phyloP scores from a whole-genome alignment of 805 yeast genomes.

The Monosporozyma yasuniensis region DNA sequence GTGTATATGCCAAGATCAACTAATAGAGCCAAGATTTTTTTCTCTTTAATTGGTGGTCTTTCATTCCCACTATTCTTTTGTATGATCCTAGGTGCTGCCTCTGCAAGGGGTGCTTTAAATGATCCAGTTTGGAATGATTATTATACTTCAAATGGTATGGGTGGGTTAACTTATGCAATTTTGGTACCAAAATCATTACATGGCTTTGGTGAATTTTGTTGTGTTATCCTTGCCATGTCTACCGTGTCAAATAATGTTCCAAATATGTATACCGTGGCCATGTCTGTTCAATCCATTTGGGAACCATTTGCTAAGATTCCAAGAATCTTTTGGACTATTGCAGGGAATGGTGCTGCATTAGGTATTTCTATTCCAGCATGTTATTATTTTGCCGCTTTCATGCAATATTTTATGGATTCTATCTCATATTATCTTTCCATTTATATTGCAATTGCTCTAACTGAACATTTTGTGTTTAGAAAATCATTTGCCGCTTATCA shows the following conservation, averaged over 20 bases:
- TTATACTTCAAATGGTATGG: constrained; percentile 50
- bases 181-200: constrained; percentile 72
- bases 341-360: constrained; percentile 66
- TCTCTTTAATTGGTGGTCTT: constrained; percentile 56
- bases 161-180: constrained; percentile 77
- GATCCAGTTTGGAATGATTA: constrained; percentile 38
- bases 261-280: constrained; percentile 83
- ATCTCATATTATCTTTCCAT: constrained; percentile 88
- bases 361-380: constrained; percentile 87
- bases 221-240: constrained; percentile 75
- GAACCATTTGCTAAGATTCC: constrained; percentile 66
- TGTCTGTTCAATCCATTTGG: constrained; percentile 82
- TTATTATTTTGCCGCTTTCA: constrained; percentile 60
- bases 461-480: constrained; percentile 78
- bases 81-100: constrained; percentile 79
- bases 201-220: constrained; percentile 84
- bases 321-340: constrained; percentile 71
- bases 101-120: constrained; percentile 56
- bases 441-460: constrained; percentile 63
- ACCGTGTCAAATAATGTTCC: constrained; percentile 90
- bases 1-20: constrained; percentile 71
- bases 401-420: constrained; percentile 82
- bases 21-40: constrained; percentile 50
- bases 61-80: constrained; percentile 61
- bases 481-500: constrained; percentile 47